Evolutionary conservation across 495 filamentous ascomycete genomes (phyloP).

Genomic region (Copromyces sp.): DNA sequence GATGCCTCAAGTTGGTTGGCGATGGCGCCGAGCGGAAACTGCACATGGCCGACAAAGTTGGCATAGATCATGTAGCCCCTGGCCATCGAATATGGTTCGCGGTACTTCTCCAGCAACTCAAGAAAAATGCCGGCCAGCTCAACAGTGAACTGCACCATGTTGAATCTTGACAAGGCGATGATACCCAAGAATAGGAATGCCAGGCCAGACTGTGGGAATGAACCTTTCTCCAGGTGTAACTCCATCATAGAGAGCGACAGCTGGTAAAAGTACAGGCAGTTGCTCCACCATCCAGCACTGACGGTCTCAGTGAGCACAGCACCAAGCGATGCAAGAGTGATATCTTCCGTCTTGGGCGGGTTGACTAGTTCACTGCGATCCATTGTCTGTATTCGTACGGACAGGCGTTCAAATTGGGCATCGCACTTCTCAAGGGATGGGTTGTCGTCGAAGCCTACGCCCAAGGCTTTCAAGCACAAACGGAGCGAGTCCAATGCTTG

Average conservation of each 20-base stretch:
- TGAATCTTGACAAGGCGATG: slow-evolving; percentile 63
- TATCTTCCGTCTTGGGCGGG: slow-evolving; percentile 42
- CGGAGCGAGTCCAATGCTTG: slow-evolving; percentile 59
- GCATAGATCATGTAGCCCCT: slow-evolving; percentile 62
- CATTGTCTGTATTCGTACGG: slow-evolving; percentile 46
- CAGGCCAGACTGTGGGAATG: slow-evolving; percentile 65
- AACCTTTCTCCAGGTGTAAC: slow-evolving; percentile 52
- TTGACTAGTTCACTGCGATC: slow-evolving; percentile 45
- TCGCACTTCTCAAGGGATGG: slow-evolving; percentile 71
- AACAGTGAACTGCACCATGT: slow-evolving; percentile 56
- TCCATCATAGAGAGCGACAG: slow-evolving; percentile 62
- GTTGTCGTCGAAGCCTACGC: slow-evolving; percentile 49
- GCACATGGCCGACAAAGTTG: slow-evolving; percentile 65
- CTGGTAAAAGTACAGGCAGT: slow-evolving; percentile 65
- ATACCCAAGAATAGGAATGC: slow-evolving; percentile 66
- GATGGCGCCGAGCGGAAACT: slow-evolving; percentile 48
- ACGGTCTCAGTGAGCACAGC: slow-evolving; percentile 68
- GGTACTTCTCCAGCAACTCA: slow-evolving; percentile 53
- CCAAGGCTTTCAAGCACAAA: slow-evolving; percentile 56
- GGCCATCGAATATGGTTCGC: slow-evolving; percentile 59
- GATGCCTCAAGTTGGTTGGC: slow-evolving; percentile 55
- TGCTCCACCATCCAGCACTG: slow-evolving; percentile 75
- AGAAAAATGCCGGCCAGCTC: slow-evolving; percentile 55
- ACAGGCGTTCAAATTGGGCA: slow-evolving; percentile 51
- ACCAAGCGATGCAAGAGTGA: slow-evolving; percentile 53